phyloP scores from a whole-genome alignment of 257 asterid species.

The Penstemon barbatus region DNA sequence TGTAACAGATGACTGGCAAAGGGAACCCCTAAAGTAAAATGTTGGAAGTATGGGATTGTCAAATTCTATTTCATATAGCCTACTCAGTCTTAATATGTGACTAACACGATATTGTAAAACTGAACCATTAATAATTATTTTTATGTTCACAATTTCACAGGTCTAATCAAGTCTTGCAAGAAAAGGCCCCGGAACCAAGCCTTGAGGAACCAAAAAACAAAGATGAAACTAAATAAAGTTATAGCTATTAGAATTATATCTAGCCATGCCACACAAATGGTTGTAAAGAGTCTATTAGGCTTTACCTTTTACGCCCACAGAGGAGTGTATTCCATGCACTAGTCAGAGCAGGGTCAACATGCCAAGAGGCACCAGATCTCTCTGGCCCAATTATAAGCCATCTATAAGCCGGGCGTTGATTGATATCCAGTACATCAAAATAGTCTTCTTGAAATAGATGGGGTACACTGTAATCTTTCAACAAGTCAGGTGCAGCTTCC shows the following conservation, averaged over 20 bases:
- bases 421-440: constrained; percentile 77
- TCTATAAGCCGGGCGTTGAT: constrained; percentile 88
- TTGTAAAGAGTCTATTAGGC: constrained; percentile 16
- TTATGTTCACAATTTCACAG: neutral
- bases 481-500: constrained; percentile 75
- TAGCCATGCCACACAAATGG: constrained; percentile 10
- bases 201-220: neutral
- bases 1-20: neutral
- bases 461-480: constrained; percentile 81
- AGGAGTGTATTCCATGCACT: constrained; percentile 99
- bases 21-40: neutral
- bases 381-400: constrained; percentile 98
- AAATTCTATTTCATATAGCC: neutral
- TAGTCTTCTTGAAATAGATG: constrained; percentile 87
- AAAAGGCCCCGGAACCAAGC: neutral
- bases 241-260: neutral
- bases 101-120: neutral
- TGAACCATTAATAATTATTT: neutral
- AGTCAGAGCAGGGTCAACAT: constrained; percentile 97
- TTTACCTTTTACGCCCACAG: constrained; percentile 92
- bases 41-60: neutral
- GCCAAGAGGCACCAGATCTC: constrained; percentile 99
- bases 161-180: neutral
- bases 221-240: neutral
- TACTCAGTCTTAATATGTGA: neutral